Evolutionary conservation across 306 rosid genomes (phyloP), one percentile per base, ranked within the genome.

Genomic region (Quercus berberidifolia): DNA sequence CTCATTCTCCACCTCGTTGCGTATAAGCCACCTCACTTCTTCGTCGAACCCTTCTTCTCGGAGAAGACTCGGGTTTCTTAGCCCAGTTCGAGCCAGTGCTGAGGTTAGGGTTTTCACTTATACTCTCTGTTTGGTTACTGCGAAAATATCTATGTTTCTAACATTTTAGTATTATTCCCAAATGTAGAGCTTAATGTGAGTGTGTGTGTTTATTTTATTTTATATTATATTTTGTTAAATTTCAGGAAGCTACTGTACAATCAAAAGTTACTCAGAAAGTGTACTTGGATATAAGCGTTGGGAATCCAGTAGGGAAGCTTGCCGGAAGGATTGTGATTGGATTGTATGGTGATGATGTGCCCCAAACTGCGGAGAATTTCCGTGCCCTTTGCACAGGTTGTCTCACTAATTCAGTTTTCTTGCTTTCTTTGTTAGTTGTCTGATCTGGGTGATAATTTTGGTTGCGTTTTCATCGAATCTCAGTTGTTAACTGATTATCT

Each of bases 341-440:
- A 49, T 86, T 95, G 69, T 95, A n/a, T 77, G 99, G 99, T 43
- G 97, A 95, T 63, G 99, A 92, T 83, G 99, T 95, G 54, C 99
- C 99, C 74, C 94, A 92, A 79, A 92, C 97, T 3, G 89, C 85
- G 0, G 99, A 95, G 89, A 95, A 93, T 76, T 95, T 95, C 82
- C 97, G 99, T 25, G 92, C 99, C 67, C 98, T 95, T 76, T 95
- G 97, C 81, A 95, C 99, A n/a, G 92, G 95, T 90, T 88, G 49
- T 23, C 7, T 67, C 52, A 49, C 35, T 43, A 51, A 41, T 74
- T 54, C 21, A 69, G 41, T 26, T 41, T 58, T 65, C 41, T 60
- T 54, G 63, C 25, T 43, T 77, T 76, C 67, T 69, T 74, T 41
- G 46, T 18, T 49, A 6, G 25, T 38, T 28, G 38, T 31, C 6